These are phyloP conservation scores for Ogataea henricii DNA, from an alignment of 805 yeast species.

Conservation along the genomic window DNA sequence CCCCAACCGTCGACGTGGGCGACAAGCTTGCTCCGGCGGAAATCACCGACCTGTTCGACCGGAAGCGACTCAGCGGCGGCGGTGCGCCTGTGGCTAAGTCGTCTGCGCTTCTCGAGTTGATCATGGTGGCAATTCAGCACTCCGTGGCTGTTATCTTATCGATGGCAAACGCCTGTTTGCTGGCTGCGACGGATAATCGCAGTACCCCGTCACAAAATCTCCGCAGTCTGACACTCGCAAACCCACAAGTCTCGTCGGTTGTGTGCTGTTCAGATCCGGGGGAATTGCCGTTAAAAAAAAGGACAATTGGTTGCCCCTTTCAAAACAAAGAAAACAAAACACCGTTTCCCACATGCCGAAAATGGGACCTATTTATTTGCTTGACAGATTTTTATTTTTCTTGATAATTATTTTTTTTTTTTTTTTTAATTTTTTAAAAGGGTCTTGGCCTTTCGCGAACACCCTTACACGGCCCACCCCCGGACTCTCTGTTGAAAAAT, in stretches of 20 bases:
- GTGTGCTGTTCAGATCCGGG: too few relatives aligned
- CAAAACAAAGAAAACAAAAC: too few relatives aligned
- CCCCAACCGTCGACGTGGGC: slow-evolving; percentile 12
- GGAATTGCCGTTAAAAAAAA: too few relatives aligned
- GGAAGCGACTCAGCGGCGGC: slow-evolving; percentile 3
- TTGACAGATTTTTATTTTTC: background rate
- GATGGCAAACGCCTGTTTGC: background rate
- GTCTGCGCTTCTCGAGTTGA: background rate
- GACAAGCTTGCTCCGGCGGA: slow-evolving; percentile 13
- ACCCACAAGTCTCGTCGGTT: too few relatives aligned
- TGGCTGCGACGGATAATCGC: too few relatives aligned
- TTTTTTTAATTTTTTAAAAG: too few relatives aligned
- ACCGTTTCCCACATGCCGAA: too few relatives aligned
- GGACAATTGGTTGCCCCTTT: too few relatives aligned
- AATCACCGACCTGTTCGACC: slow-evolving; percentile 9
- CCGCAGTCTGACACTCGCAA: too few relatives aligned
- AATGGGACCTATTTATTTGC: background rate
- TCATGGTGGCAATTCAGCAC: background rate
- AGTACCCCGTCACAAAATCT: too few relatives aligned
- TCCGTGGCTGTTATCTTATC: background rate
- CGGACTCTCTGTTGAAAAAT: background rate
- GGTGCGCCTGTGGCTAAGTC: background rate
- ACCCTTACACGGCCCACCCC: background rate
- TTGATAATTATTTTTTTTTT: too few relatives aligned
- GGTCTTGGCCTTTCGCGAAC: too few relatives aligned